Evolutionary conservation across 495 filamentous ascomycete species (phyloP).

Genomic region (Aspergillus saccharolyticus): DNA sequence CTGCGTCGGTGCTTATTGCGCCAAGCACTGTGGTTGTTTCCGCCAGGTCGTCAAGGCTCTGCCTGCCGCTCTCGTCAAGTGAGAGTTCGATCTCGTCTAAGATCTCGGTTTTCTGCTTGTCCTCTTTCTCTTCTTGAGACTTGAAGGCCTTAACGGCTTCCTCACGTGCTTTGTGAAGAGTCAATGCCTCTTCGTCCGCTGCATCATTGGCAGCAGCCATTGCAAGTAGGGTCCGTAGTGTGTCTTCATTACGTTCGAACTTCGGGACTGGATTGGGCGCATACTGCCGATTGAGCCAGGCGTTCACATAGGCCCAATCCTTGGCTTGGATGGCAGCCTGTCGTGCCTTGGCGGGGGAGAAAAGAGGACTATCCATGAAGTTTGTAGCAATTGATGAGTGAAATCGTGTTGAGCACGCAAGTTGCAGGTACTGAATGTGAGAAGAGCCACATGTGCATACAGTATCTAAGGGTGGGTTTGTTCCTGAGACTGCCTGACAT

Average conservation of each 20-base stretch:
- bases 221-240: slow-evolving; percentile 68
- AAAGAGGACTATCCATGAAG: slow-evolving; percentile 35
- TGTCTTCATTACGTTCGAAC: slow-evolving; percentile 84
- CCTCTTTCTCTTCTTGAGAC: slow-evolving; percentile 26
- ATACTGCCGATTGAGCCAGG: slow-evolving; percentile 71
- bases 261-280: slow-evolving; percentile 53
- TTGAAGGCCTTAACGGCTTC: slow-evolving; percentile 35
- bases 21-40: slow-evolving; percentile 31
- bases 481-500: not conserved
- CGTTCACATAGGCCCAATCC: slow-evolving; percentile 84
- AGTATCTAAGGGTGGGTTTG: not conserved
- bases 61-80: slow-evolving; percentile 33
- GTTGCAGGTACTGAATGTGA: no score
- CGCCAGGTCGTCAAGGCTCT: slow-evolving; percentile 37
- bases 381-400: not conserved
- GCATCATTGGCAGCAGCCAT: slow-evolving; percentile 73
- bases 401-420: not conserved
- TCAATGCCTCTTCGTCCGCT: slow-evolving; percentile 68
- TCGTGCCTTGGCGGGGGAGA: slow-evolving; percentile 45
- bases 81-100: slow-evolving; percentile 38
- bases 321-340: slow-evolving; percentile 55
- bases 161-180: slow-evolving; percentile 44
- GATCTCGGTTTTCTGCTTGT: slow-evolving; percentile 32
- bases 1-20: slow-evolving; percentile 27
- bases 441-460: not conserved